A percentile compares a stretch with the other conserved stretches of the same genome.
These are phyloP conservation scores for Chytriomyces sp. DNA, from an alignment of 192 early-diverging fungal species.

Conservation along the genomic window DNA sequence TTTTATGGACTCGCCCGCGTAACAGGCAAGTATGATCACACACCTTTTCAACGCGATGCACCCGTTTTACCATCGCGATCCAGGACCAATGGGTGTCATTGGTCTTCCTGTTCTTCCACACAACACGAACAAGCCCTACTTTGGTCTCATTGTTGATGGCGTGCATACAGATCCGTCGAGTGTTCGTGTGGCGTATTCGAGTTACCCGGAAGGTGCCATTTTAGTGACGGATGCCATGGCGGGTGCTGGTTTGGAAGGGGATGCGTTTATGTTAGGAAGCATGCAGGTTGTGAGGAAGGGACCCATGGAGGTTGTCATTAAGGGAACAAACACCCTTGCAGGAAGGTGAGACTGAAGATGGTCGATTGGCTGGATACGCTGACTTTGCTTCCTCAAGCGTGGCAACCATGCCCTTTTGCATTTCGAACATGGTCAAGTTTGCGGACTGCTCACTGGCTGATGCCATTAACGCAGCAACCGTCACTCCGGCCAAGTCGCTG, in stretches of 20 bases:
- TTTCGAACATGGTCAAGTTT: too few species aligned
- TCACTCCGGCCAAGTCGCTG: neutral
- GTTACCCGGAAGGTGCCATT: constrained; percentile 73
- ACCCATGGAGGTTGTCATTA: too few species aligned
- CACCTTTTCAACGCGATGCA: too few species aligned
- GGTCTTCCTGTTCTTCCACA: constrained; percentile 40
- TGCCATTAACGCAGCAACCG: too few species aligned
- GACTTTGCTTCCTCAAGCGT: too few species aligned
- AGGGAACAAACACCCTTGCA: too few species aligned
- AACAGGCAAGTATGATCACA: constrained; percentile 80
- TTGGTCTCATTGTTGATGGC: constrained; percentile 82
- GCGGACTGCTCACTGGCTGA: neutral
- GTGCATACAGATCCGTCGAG: constrained; percentile 76
- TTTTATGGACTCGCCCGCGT: constrained; percentile 46
- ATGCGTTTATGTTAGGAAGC: too few species aligned
- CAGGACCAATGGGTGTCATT: constrained; percentile 75
- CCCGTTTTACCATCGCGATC: constrained; percentile 86
- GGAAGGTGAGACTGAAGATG: too few species aligned
- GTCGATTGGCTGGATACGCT: too few species aligned
- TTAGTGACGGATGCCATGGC: constrained; percentile 83
- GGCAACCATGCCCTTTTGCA: too few species aligned
- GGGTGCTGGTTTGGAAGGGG: too few species aligned
- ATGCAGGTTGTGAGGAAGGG: too few species aligned
- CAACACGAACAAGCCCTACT: constrained; percentile 63
- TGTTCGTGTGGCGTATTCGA: constrained; percentile 76